Conservation (phyloP, 768 basidiomycete genomes). For the Termitomyces sp. region DNA sequence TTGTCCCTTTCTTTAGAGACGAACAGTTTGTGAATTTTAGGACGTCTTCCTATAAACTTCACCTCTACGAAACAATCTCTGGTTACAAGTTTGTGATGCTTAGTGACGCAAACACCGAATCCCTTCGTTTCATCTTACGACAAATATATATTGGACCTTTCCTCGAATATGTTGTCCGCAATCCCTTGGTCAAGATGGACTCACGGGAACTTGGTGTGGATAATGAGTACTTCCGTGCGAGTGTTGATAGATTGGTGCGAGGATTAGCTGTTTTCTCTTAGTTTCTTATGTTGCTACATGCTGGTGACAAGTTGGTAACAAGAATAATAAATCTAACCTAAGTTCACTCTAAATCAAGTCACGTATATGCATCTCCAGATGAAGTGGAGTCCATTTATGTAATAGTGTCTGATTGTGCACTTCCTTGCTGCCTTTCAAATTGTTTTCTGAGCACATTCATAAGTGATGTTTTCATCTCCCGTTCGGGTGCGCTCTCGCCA, state of each 20-base stretch:
- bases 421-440: conserved; percentile 56
- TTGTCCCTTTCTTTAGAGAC: conserved; percentile 47
- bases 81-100: conserved; percentile 96
- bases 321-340: not conserved
- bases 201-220: conserved; percentile 83
- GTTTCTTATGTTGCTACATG: not conserved
- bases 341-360: not conserved
- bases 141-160: conserved; percentile 94
- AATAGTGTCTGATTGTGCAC: conserved; percentile 5
- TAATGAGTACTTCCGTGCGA: conserved; percentile 86
- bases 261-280: conserved; percentile 47
- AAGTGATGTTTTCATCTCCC: conserved; percentile 81
- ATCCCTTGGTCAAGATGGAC: conserved; percentile 84
- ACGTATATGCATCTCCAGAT: not conserved
- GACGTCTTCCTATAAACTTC: conserved; percentile 90
- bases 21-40: conserved; percentile 89
- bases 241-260: conserved; percentile 72
- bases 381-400: not conserved
- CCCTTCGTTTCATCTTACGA: conserved; percentile 76
- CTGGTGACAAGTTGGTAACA: not conserved
- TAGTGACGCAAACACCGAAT: conserved; percentile 81
- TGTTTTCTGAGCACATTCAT: conserved; percentile 84
- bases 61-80: conserved; percentile 87
- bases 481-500: conserved; percentile 64
- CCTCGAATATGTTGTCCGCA: conserved; percentile 89